Evolutionary conservation across 352 stramenopile species (phyloP), one percentile per base, ranked within the genome.

Genomic region (Phytophthora pseudosyringae): DNA sequence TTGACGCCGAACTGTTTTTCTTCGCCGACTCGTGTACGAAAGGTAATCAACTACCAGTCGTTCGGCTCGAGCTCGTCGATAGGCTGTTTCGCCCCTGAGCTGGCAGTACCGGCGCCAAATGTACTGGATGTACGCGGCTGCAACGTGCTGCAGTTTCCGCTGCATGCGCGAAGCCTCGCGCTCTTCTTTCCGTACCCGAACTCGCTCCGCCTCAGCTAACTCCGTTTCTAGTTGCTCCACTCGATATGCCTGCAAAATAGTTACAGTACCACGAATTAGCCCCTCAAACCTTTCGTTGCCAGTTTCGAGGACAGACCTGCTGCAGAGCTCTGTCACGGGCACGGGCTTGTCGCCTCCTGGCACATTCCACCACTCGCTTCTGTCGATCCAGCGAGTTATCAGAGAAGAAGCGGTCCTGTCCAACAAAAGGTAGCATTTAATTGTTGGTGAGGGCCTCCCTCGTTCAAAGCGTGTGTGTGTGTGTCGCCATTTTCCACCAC

Each of bases 91-190:
- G 35, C 29, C 11, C n/a, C 39, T 41, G 0, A 52, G 32, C 44
- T 59, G 47, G 57, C 62, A 41, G 18, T 65, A 73, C 2, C 67
- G 71, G 5, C 82, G 73, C 73, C 78, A 90, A 26, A 88, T 48
- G 49, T 87, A 80, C 56, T 93, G 84, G 39, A 93, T 88, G 64
- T 89, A 91, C 0, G 78, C 75, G 2, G 81, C 82, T 6, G 84
- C 82, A 13, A 89, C 80, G 33, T 90, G 75, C 28, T 85, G 59
- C 13, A 91, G 69, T 43, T 90, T 88, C 21, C 79, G 68, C 18
- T 67, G 47, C 81, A 90, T 89, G 13, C 82, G 77, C 1, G 67
- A 78, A 4, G 71, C 64, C 18, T 90, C 85, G 5, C 83, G 81
- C 33, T 82, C 69, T 50, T 86, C 79, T 61, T 80, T 70, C 6